phyloP scores from a whole-genome alignment of 768 basidiomycete genomes.

The Clavaria fumosa region DNA sequence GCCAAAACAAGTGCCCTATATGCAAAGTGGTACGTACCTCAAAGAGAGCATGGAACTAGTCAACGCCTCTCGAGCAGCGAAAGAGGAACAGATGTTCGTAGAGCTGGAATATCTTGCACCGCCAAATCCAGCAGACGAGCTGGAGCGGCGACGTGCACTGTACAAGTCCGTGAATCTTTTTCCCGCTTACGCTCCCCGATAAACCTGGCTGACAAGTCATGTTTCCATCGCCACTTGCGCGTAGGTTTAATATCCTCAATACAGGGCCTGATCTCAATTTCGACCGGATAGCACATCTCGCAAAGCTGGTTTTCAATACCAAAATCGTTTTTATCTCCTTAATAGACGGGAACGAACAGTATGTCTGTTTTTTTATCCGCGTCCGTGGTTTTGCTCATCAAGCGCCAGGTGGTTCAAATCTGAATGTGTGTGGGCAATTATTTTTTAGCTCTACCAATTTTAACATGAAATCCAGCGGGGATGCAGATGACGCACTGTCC shows the following conservation, averaged over 20 bases:
- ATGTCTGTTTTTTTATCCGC: slow-evolving; percentile 18
- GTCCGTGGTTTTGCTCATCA: slow-evolving; percentile 3
- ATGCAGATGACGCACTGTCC: slow-evolving; percentile 25
- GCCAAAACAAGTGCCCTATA: slow-evolving; percentile 18
- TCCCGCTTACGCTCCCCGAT: too few species aligned
- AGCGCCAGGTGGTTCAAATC: slow-evolving; percentile 70
- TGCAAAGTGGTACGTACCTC: slow-evolving; percentile 18
- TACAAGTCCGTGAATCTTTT: slow-evolving; percentile 48
- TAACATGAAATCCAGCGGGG: slow-evolving; percentile 25
- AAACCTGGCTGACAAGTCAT: too few species aligned
- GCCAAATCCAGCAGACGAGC: slow-evolving; percentile 74
- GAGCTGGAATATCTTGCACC: slow-evolving; percentile 60
- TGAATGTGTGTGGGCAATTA: slow-evolving; percentile 38
- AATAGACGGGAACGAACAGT: slow-evolving; percentile 78
- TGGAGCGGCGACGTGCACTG: slow-evolving; percentile 66
- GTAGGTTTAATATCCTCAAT: slow-evolving; percentile 79
- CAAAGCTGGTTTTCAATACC: slow-evolving; percentile 84
- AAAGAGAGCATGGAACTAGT: slow-evolving; percentile 17
- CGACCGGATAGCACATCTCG: slow-evolving; percentile 84
- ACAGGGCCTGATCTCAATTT: slow-evolving; percentile 81
- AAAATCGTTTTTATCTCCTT: slow-evolving; percentile 73
- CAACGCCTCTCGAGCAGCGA: slow-evolving; percentile 34
- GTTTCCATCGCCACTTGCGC: background rate
- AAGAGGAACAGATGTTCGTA: slow-evolving; percentile 51
- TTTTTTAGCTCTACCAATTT: slow-evolving; percentile 3